These are phyloP conservation scores for Emergomyces orientalis DNA, from an alignment of 2,329 filamentous ascomycete species.

Conservation along the genomic window DNA sequence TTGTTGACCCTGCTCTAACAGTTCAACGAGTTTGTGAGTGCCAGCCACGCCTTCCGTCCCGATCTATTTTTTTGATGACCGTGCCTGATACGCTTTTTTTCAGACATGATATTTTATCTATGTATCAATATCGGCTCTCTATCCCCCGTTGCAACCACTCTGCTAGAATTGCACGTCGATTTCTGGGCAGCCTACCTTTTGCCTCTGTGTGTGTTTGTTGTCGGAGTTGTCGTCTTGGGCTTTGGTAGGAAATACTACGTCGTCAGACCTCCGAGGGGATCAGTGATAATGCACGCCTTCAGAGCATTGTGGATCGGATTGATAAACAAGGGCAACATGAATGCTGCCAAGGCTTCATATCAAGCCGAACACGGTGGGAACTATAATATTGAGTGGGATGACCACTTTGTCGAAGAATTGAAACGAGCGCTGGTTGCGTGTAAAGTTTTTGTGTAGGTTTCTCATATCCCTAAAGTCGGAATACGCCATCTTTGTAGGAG, in stretches of 20 bases:
- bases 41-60: neutral
- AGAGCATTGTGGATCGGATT: conserved; percentile 45
- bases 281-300: conserved; percentile 57
- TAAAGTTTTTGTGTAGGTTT: conserved; percentile 56
- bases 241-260: conserved; percentile 37
- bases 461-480: neutral
- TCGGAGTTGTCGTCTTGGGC: conserved; percentile 49
- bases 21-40: conserved; percentile 51
- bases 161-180: conserved; percentile 56
- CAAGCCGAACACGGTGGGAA: conserved; percentile 43
- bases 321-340: conserved; percentile 44
- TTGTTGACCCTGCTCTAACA: conserved; percentile 58
- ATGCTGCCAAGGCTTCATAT: conserved; percentile 59
- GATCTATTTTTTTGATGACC: neutral
- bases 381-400: conserved; percentile 51
- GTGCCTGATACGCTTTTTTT: conserved; percentile 1
- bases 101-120: conserved; percentile 61
- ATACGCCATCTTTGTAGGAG: neutral
- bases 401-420: conserved; percentile 62
- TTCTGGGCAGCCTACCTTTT: conserved; percentile 59
- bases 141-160: conserved; percentile 56
- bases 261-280: conserved; percentile 49
- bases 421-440: conserved; percentile 57
- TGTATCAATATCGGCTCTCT: conserved; percentile 67
- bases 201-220: conserved; percentile 53